Evolutionary conservation across 495 filamentous ascomycete species (phyloP), one percentile per base, ranked within the genome.

Genomic region (Penicillium paradoxum): DNA sequence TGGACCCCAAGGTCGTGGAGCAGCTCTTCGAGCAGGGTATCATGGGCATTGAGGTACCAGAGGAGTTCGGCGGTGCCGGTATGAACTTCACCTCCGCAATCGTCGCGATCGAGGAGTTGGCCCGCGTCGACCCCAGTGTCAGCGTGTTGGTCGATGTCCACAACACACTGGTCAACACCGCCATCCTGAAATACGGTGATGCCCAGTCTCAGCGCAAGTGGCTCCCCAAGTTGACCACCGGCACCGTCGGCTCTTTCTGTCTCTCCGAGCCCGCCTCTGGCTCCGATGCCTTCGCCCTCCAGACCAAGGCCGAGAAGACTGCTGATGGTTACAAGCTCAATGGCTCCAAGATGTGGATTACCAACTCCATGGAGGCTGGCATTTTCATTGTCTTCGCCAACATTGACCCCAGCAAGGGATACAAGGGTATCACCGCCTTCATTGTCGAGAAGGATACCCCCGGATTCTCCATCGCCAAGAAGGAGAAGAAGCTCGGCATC

Each of bases 401-500:
- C 72, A 73, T 97, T 4, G 83, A 96, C 65, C 89, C 86, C 3
- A 83, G 80, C 69, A 86, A 89, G 67, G 90, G 88, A 11, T 95
- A 99, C 78, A 89, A 89, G 68, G 93, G 93, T 34, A 99, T 99
- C 71, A 92, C 90, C 1, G 91, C 92, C 38, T 97, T 99, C 69
- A 80, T 99, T 57, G 83, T 97, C 17, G 91, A 97, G 74, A 96
- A 95, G 73, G 84, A 75, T 59, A 88, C 83, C 44, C 84, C 86
- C 50, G 93, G 93, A 4, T 97, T 99, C 79, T 83, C 80, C 15
- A 91, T 99, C 66, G 89, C 93, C 17, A 99, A 99, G 82, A 99
- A 99, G 78, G 93, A 99, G 79, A 96, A 96, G 85, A 99, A 99
- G 79, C 83, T 99, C 29, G 93, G 93, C 38, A 99, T 99, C 73